Evolutionary conservation across 805 yeast genomes (phyloP).

Genomic region (Kazachstania martiniae): DNA sequence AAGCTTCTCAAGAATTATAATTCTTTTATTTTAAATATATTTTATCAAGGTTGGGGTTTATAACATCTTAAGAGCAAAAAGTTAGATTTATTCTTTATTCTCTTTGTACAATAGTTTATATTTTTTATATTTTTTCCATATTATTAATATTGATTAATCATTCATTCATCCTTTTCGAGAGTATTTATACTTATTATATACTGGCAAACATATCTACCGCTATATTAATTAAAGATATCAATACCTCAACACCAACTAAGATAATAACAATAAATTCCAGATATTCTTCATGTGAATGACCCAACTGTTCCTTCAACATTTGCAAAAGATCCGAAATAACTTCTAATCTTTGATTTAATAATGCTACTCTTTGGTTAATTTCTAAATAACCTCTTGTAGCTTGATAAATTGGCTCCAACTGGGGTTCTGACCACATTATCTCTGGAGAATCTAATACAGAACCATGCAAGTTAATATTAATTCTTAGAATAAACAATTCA

Average conservation of each 20-base stretch:
- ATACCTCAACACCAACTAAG: constrained; percentile 82
- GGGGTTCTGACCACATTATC: constrained; percentile 98
- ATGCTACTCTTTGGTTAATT: constrained; percentile 84
- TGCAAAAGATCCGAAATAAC: constrained; percentile 88
- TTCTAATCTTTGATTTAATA: constrained; percentile 84
- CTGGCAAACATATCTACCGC: constrained; percentile 44
- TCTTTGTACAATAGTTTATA: too few species aligned
- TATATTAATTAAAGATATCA: constrained; percentile 78
- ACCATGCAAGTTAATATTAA: constrained; percentile 74
- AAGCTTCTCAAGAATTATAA: constrained; percentile 60
- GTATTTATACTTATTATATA: constrained; percentile 2
- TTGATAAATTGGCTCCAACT: constrained; percentile 92
- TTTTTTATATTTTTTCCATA: too few species aligned
- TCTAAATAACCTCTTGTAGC: constrained; percentile 94
- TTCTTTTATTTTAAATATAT: neutral
- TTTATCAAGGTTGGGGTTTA: neutral
- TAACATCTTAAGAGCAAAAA: too few species aligned
- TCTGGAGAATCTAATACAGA: constrained; percentile 93
- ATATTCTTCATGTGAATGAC: constrained; percentile 89
- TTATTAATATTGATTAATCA: too few species aligned
- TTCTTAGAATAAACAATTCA: constrained; percentile 79
- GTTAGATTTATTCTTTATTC: too few species aligned
- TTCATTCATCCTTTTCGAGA: too few species aligned
- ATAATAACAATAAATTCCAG: constrained; percentile 85
- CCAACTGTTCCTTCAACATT: constrained; percentile 94